Evolutionary conservation across 1,284 basidiomycete species (phyloP).

Genomic region (Irpex sp.): DNA sequence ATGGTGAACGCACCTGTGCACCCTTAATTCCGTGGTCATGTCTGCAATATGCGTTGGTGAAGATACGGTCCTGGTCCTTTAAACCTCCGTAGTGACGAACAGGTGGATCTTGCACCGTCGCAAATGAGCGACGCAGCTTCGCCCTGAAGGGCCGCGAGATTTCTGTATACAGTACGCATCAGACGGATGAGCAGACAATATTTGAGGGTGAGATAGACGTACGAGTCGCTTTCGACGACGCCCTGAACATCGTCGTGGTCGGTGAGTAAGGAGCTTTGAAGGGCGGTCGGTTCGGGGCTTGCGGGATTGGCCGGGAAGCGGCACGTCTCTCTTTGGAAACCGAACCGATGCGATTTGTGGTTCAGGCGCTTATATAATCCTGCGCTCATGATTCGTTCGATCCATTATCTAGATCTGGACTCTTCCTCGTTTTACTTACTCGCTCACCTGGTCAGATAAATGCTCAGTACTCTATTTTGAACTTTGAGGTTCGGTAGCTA

Average conservation of each 20-base stretch:
- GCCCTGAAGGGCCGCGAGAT: constrained; percentile 49
- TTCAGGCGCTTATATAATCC: neutral
- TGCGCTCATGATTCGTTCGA: neutral
- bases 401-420: neutral
- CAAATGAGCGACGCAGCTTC: constrained; percentile 58
- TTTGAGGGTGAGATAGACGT: constrained; percentile 15
- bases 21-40: constrained; percentile 94
- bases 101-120: constrained; percentile 86
- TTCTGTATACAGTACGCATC: constrained; percentile 28
- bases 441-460: no score
- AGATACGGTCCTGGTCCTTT: constrained; percentile 94
- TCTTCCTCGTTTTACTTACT: no score
- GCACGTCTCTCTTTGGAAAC: constrained; percentile 1
- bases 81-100: constrained; percentile 91
- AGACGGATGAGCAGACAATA: neutral
- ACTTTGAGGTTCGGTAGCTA: no score
- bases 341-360: constrained; percentile 3
- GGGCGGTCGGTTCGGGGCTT: constrained; percentile 3
- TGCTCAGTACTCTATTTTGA: no score
- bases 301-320: constrained; percentile 8
- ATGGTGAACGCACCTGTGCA: constrained; percentile 69
- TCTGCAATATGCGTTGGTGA: constrained; percentile 87
- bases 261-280: constrained; percentile 7
- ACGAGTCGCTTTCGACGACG: constrained; percentile 36
- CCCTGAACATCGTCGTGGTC: constrained; percentile 40